Percentiles rank a stretch among this genome's conserved stretches.
Conservation (phyloP, 768 basidiomycete genomes). For the Podaxis pistillaris region DNA sequence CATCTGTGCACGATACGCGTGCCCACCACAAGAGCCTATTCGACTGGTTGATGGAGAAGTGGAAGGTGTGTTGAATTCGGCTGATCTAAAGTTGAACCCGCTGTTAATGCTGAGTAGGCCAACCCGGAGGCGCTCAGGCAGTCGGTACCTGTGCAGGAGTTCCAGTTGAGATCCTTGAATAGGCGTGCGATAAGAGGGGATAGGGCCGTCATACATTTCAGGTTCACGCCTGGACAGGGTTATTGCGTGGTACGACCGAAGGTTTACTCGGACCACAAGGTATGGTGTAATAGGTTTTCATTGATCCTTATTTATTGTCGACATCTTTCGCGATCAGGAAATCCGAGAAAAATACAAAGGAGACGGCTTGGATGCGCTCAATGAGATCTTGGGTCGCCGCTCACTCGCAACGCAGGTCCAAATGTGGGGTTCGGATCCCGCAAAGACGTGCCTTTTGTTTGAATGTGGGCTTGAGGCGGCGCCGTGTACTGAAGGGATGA, state of each 20-base stretch:
- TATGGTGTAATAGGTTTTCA: neutral
- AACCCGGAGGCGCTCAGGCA: neutral
- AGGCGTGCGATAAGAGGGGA: neutral
- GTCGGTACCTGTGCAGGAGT: neutral
- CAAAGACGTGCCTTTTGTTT: conserved; percentile 2
- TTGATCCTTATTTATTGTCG: neutral
- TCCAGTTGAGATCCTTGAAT: neutral
- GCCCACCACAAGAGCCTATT: neutral
- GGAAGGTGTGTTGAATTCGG: neutral
- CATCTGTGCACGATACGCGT: neutral
- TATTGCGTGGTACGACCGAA: neutral
- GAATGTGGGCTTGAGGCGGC: neutral
- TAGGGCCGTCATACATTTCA: conserved; percentile 6
- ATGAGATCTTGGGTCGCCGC: neutral
- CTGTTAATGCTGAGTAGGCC: neutral
- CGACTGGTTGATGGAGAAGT: neutral
- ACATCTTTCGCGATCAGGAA: neutral
- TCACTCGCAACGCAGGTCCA: neutral
- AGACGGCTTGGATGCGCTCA: neutral
- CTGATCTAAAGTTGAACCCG: neutral
- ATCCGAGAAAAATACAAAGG: conserved; percentile 4
- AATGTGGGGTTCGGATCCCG: neutral
- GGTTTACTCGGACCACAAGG: conserved; percentile 8
- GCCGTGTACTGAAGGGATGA: neutral
- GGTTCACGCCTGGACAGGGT: neutral